Conservation (phyloP, 345 rosid species). For the Salix caprea region DNA sequence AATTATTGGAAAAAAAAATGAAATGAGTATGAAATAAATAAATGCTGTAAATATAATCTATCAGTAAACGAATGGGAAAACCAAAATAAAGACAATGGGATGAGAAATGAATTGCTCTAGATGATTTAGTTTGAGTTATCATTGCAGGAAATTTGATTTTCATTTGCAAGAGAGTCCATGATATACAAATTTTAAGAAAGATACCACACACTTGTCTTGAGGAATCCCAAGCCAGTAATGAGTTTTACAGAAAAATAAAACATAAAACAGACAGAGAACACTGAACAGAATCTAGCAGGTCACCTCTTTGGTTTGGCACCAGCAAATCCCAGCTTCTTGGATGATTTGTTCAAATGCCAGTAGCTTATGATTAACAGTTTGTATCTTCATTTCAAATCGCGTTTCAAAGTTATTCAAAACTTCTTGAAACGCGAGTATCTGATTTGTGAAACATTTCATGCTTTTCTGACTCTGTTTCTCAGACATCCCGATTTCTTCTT, state of each 20-base stretch:
- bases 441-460: conserved; percentile 41
- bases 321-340: conserved; percentile 36
- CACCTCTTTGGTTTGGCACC: conserved; percentile 58
- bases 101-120: neutral
- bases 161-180: neutral
- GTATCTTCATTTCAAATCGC: conserved; percentile 43
- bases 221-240: neutral
- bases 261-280: neutral
- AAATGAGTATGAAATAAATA: neutral
- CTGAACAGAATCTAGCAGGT: neutral
- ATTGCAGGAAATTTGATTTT: neutral
- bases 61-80: neutral
- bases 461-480: conserved; percentile 50
- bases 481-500: conserved; percentile 50
- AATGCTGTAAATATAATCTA: neutral
- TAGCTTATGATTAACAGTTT: conserved; percentile 45
- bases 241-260: neutral
- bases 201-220: neutral
- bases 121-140: neutral
- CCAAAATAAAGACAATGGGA: neutral
- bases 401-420: conserved; percentile 44
- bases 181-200: neutral
- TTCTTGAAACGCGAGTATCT: conserved; percentile 48
- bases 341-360: conserved; percentile 35
- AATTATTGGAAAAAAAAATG: neutral